Percentiles rank a stretch among this genome's conserved stretches.
Conservation (phyloP, 805 yeast species). For the Teunomyces aglyptinius region DNA sequence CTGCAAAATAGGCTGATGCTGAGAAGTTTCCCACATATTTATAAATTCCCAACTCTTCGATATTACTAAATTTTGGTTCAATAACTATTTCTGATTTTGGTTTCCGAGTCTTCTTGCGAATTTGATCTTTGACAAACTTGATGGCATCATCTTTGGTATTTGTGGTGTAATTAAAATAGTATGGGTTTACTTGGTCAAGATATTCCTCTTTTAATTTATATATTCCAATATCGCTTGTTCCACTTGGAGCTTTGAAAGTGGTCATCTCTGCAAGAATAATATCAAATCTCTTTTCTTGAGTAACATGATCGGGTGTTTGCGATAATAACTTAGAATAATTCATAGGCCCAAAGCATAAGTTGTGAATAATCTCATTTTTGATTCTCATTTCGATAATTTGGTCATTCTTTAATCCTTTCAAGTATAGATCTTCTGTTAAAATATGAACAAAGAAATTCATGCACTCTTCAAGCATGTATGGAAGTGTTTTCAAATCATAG, state of each 20-base stretch:
- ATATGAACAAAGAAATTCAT: conserved; percentile 64
- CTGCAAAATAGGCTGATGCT: conserved; percentile 50
- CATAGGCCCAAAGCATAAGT: conserved; percentile 72
- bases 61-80: conserved; percentile 47
- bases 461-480: conserved; percentile 78
- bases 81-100: conserved; percentile 51
- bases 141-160: conserved; percentile 86
- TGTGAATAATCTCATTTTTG: conserved; percentile 73
- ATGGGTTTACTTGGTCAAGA: conserved; percentile 51
- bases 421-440: conserved; percentile 62
- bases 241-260: conserved; percentile 30
- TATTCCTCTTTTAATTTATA: conserved; percentile 37
- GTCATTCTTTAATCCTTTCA: conserved; percentile 48
- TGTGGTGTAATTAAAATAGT: conserved; percentile 70
- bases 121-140: conserved; percentile 51
- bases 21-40: conserved; percentile 50
- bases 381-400: conserved; percentile 52
- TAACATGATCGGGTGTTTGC: conserved; percentile 72
- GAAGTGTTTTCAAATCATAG: conserved; percentile 48
- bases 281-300: conserved; percentile 73
- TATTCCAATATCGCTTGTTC: conserved; percentile 35
- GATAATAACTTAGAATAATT: conserved; percentile 67
- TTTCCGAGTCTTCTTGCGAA: conserved; percentile 37
- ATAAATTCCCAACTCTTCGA: conserved; percentile 36
- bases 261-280: conserved; percentile 35